Base-by-base conservation (phyloP, 441 rosid genomes). In the Erodium moschatum region DNA sequence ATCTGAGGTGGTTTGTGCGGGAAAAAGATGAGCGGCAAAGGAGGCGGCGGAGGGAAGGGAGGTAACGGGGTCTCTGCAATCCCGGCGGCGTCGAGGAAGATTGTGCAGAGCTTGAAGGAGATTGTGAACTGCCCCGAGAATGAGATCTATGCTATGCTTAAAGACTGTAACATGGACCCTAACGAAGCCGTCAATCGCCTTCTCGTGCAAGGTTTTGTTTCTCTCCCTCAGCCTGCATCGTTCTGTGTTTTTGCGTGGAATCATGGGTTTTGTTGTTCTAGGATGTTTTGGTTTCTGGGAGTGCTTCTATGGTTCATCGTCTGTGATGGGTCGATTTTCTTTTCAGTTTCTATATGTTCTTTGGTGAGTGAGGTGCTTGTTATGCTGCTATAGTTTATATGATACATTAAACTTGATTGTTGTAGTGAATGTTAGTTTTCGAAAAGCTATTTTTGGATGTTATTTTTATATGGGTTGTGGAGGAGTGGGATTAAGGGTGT, bases 151-250 rank as follows among this genome's bases (percentile, higher is more conserved):
- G 85, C 92, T 50, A 87, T 82, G 81, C 98, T 93, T 68, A 89
- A 87, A 84, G 98, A 93, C 66, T 93, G 97, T 79, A 86, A 86
- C 77, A 91, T 94, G 98, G 98, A 94, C 92, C 98, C 98, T 71
- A 88, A 94, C 82, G 98, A 94, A 79, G 81, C 97, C 74, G 98
- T 89, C 70, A 89, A 80, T 81, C 96, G 98, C 78, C 96, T 91
- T 73, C 96, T 94, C 75, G 56, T 86, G 70, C 97, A 89, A 93
- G 98, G 98, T 74, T 74, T 11, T 8, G 27, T 24, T 24, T 54
- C 85, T 66, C 64, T 18, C 0, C 16, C 0, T 21, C 27, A 11
- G 19, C n/a, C 5, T 38, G 54, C 11, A 24, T 24, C 27, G 27
- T 24, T 24, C 1, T 24, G 27, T 24, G 0, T 58, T 27, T 65